phyloP scores from a whole-genome alignment of 345 rosid genomes.

The Pugionium cornutum region DNA sequence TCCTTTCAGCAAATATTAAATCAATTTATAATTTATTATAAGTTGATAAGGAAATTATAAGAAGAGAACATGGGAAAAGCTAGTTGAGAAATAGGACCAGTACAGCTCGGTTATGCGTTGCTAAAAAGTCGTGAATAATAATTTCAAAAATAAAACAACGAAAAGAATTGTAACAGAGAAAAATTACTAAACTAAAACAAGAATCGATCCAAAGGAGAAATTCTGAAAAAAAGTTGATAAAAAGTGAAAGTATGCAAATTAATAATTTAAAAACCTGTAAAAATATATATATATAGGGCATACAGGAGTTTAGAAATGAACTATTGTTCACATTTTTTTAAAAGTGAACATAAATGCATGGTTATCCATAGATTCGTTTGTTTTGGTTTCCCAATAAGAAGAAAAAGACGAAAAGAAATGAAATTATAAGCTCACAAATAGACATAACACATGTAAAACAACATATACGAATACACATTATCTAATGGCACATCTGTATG shows the following conservation, averaged over 20 bases:
- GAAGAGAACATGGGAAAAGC: slow-evolving; percentile 25
- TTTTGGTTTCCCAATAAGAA: slow-evolving; percentile 23
- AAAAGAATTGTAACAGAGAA: neutral
- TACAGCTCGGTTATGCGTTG: slow-evolving; percentile 29
- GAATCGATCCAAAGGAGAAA: slow-evolving; percentile 28
- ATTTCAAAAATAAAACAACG: neutral
- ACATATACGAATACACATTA: slow-evolving; percentile 29
- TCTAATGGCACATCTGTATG: slow-evolving; percentile 9
- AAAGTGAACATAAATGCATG: no score
- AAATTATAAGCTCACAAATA: slow-evolving; percentile 37
- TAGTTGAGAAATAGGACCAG: slow-evolving; percentile 11
- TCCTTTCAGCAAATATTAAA: no score
- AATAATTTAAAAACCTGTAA: neutral
- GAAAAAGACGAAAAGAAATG: slow-evolving; percentile 10
- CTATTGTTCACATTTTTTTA: no score
- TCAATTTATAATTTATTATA: no score
- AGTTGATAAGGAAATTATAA: slow-evolving; percentile 4
- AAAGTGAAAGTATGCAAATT: slow-evolving; percentile 16
- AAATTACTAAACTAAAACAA: slow-evolving; percentile 4
- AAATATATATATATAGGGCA: no score
- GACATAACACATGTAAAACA: slow-evolving; percentile 41
- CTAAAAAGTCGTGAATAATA: slow-evolving; percentile 26
- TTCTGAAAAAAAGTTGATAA: slow-evolving; percentile 20
- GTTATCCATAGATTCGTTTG: neutral
- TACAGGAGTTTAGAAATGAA: no score